phyloP scores from a whole-genome alignment of 23 red algal species.

The Agarophyton chilense region DNA sequence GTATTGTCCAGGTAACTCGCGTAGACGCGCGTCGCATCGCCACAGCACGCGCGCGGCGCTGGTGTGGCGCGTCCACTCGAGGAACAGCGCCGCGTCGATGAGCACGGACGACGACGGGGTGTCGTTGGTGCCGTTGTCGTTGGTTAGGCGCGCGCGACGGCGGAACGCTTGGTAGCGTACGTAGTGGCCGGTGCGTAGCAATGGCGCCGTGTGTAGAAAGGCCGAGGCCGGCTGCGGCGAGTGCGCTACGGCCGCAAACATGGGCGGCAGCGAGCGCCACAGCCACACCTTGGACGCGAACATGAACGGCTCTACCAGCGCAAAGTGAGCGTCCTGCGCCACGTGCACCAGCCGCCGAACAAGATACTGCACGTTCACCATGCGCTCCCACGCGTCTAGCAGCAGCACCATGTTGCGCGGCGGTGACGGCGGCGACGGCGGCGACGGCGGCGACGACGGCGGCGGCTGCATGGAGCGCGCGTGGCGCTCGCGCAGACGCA shows the following conservation, averaged over 20 bases:
- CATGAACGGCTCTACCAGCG: conserved; percentile 62
- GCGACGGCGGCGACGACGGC: background rate
- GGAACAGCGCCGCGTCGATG: conserved; percentile 20
- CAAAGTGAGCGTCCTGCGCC: conserved; percentile 26
- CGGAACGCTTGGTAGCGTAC: background rate
- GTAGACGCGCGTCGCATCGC: background rate
- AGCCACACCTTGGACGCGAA: conserved; percentile 47
- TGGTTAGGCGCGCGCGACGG: background rate
- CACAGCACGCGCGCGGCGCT: background rate
- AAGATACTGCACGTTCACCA: conserved; percentile 54
- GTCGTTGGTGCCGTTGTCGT: background rate
- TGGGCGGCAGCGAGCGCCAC: conserved; percentile 6
- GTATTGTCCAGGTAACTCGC: background rate
- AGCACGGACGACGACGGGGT: no score
- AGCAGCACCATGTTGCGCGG: conserved; percentile 30
- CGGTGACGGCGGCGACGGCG: background rate
- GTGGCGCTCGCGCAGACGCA: background rate
- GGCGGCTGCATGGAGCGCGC: no score
- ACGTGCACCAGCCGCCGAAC: conserved; percentile 49
- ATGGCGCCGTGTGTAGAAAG: background rate
- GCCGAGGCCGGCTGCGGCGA: conserved; percentile 12
- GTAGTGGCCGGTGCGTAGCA: conserved; percentile 11
- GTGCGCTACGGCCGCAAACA: conserved; percentile 11
- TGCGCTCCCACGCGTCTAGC: conserved; percentile 62
- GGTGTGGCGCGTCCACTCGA: background rate